Evolutionary conservation across 208 protist species (phyloP).

Genomic region (Crithidia mellificae): DNA sequence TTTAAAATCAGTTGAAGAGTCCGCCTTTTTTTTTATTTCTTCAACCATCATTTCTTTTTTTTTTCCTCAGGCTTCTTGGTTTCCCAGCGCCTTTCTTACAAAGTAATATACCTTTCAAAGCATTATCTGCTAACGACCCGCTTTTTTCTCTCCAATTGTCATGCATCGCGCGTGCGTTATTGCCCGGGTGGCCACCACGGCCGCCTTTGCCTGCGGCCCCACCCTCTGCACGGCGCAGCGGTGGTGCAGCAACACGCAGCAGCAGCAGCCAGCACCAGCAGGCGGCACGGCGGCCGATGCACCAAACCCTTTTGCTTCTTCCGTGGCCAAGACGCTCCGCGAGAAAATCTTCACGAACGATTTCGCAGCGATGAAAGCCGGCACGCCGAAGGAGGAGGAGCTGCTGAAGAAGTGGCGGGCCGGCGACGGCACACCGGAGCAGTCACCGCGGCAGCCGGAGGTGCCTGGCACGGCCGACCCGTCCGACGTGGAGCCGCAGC

Average conservation of each 20-base stretch:
- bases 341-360: constrained; percentile 33
- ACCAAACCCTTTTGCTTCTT: constrained; percentile 22
- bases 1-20: too few species aligned
- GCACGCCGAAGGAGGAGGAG: constrained; percentile 38
- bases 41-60: too few species aligned
- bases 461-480: constrained; percentile 23
- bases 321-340: constrained; percentile 30
- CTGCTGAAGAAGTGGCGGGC: constrained; percentile 45
- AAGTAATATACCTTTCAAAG: too few species aligned
- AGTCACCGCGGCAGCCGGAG: constrained; percentile 20
- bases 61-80: too few species aligned
- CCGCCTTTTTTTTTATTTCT: too few species aligned
- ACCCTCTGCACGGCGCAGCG: constrained; percentile 12
- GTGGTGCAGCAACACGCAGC: constrained; percentile 16
- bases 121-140: too few species aligned
- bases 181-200: not conserved
- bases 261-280: not conserved
- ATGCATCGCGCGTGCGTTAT: not conserved
- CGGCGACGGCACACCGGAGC: constrained; percentile 20
- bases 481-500: constrained; percentile 26
- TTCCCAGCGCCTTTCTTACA: too few species aligned
- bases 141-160: not conserved
- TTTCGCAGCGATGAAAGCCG: constrained; percentile 23
- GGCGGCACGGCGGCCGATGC: not conserved
- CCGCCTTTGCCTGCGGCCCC: not conserved